phyloP scores from a whole-genome alignment of 345 rosid genomes.

The Gossypium sturtianum region DNA sequence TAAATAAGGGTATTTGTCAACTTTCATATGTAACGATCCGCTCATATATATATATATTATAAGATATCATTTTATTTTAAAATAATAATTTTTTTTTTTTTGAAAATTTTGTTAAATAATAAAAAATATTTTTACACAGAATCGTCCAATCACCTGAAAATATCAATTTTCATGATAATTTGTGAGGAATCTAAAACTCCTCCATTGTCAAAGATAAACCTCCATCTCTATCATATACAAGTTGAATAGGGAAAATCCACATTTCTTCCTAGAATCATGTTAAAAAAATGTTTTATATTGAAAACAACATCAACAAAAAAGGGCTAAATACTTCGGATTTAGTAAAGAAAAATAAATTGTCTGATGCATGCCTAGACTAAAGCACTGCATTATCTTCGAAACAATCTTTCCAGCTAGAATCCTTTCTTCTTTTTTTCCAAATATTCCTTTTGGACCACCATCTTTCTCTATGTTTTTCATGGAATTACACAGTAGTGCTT shows the following conservation, averaged over 20 bases:
- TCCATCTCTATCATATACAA: background rate
- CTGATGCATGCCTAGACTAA: background rate
- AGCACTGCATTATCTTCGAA: background rate
- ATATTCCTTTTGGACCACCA: slow-evolving; percentile 5
- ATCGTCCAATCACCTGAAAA: too few relatives aligned
- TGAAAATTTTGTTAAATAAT: too few relatives aligned
- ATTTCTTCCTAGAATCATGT: background rate
- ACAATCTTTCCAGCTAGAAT: background rate
- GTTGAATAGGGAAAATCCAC: background rate
- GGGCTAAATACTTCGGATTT: background rate
- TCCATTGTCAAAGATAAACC: background rate
- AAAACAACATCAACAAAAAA: background rate
- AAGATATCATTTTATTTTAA: too few relatives aligned
- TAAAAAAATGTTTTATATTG: too few relatives aligned
- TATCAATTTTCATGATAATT: background rate
- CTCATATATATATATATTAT: too few relatives aligned
- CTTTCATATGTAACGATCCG: too few relatives aligned
- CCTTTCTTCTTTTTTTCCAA: background rate
- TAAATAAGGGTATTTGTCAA: too few relatives aligned
- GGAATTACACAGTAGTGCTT: background rate
- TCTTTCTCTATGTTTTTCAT: background rate
- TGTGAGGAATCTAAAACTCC: background rate
- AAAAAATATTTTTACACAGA: too few relatives aligned
- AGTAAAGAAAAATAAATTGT: background rate
- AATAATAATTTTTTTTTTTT: too few relatives aligned